A percentile compares a stretch with the other conserved stretches of the same genome.
Conservation (phyloP, 2,329 filamentous ascomycete species). For the Claviceps humidiphila region DNA sequence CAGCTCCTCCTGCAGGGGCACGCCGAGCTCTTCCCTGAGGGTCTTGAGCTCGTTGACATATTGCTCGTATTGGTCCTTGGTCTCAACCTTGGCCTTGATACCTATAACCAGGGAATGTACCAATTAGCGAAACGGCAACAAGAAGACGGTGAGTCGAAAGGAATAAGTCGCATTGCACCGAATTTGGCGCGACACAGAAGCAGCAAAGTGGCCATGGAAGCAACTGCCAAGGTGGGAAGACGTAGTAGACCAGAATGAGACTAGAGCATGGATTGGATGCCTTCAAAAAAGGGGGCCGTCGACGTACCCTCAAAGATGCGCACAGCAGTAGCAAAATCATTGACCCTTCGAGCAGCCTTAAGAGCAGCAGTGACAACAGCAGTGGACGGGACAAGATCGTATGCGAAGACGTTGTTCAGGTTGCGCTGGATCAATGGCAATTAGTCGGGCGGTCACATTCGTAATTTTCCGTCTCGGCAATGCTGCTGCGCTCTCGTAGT, state of each 20-base stretch:
- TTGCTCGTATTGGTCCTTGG: slow-evolving; percentile 91
- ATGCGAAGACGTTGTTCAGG: slow-evolving; percentile 99
- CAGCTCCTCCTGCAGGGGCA: slow-evolving; percentile 82
- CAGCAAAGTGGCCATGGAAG: no score
- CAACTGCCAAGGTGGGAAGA: no score
- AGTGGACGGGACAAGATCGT: slow-evolving; percentile 95
- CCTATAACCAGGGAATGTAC: slow-evolving; percentile 34
- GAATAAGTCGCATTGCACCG: background rate
- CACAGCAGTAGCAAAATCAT: slow-evolving; percentile 96
- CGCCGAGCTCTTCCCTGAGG: slow-evolving; percentile 84
- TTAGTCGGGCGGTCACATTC: slow-evolving; percentile 4
- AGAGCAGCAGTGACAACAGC: slow-evolving; percentile 84
- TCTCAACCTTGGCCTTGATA: slow-evolving; percentile 99
- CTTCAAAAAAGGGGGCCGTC: background rate
- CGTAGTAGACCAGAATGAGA: no score
- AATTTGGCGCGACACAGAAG: background rate
- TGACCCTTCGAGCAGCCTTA: slow-evolving; percentile 86
- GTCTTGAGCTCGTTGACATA: slow-evolving; percentile 89
- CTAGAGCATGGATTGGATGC: no score
- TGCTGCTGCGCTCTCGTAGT: slow-evolving; percentile 1
- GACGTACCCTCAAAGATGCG: slow-evolving; percentile 90
- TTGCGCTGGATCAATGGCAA: slow-evolving; percentile 46
- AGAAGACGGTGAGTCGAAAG: background rate
- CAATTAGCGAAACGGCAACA: background rate
- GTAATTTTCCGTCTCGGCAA: background rate